These are phyloP conservation scores for Psidium guajava DNA, from an alignment of 345 rosid genomes.

Conservation along the genomic window DNA sequence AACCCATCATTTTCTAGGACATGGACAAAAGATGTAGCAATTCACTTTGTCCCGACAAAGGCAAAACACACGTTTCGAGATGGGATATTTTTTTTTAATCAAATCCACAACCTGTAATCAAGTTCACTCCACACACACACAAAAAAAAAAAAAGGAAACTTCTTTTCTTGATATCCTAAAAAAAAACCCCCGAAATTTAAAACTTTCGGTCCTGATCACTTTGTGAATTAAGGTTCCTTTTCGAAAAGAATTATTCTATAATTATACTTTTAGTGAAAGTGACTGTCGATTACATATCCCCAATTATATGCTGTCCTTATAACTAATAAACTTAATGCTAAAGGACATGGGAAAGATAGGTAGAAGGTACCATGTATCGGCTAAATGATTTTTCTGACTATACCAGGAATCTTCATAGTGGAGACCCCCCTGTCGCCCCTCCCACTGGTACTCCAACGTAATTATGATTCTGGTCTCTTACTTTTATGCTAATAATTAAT, in stretches of 20 bases:
- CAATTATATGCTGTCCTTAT: background rate
- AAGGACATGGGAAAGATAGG: background rate
- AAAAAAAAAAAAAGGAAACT: background rate
- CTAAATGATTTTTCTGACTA: background rate
- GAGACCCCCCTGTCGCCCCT: background rate
- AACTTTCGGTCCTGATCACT: background rate
- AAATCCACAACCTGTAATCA: background rate
- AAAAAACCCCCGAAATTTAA: background rate
- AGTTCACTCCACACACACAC: background rate
- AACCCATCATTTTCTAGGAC: background rate
- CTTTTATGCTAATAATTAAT: background rate
- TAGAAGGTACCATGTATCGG: background rate
- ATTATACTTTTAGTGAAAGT: background rate
- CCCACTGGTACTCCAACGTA: background rate
- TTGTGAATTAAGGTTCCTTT: background rate
- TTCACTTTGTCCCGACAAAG: background rate
- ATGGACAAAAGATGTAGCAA: background rate
- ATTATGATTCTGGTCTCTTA: background rate
- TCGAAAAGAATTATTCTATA: background rate
- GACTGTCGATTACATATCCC: background rate
- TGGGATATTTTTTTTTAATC: background rate
- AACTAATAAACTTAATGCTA: background rate
- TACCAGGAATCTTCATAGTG: background rate
- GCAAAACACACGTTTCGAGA: background rate
- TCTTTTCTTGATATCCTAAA: background rate